Conservation (phyloP, 257 asterid species). For the Galeopsis tetrahit region DNA sequence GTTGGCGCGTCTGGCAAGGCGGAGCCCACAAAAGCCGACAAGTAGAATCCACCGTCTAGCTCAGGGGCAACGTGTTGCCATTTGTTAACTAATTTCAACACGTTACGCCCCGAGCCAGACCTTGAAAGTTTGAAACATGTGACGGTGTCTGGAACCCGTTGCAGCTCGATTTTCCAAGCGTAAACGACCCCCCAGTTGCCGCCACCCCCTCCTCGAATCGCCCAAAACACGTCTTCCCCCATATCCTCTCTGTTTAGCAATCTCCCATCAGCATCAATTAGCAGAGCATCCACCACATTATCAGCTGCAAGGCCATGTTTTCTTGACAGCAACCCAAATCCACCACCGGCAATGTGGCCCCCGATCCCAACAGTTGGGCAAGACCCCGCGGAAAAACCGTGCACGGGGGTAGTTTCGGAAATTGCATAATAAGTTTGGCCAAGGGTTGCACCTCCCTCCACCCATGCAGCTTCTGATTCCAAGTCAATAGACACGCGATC, state of each 20-base stretch:
- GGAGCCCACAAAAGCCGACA: constrained; percentile 62
- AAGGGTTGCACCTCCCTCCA: constrained; percentile 76
- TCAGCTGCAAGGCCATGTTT: constrained; percentile 84
- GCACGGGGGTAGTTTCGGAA: constrained; percentile 40
- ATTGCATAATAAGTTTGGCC: constrained; percentile 71
- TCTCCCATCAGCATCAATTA: constrained; percentile 59
- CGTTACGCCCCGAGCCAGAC: constrained; percentile 39
- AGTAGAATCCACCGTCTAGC: constrained; percentile 47
- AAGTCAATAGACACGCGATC: constrained; percentile 48
- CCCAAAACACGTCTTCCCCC: constrained; percentile 93
- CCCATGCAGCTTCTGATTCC: constrained; percentile 53
- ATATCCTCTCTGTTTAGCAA: constrained; percentile 58
- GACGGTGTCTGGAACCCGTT: constrained; percentile 45
- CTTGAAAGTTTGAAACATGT: constrained; percentile 54
- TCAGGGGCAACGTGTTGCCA: constrained; percentile 71
- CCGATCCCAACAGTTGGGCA: constrained; percentile 86
- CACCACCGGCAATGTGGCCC: constrained; percentile 78
- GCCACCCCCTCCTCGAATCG: constrained; percentile 88
- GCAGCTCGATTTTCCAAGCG: constrained; percentile 68
- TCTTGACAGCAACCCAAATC: constrained; percentile 67
- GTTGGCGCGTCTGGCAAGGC: constrained; percentile 40
- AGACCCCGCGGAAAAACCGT: constrained; percentile 71
- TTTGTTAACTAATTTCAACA: constrained; percentile 44
- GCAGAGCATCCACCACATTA: constrained; percentile 63
- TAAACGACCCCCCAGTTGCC: constrained; percentile 67